Percentiles rank a stretch among this genome's conserved stretches.
These are phyloP conservation scores for Dioscorea zingiberensis DNA, from an alignment of 106 monocot genomes.

Conservation along the genomic window DNA sequence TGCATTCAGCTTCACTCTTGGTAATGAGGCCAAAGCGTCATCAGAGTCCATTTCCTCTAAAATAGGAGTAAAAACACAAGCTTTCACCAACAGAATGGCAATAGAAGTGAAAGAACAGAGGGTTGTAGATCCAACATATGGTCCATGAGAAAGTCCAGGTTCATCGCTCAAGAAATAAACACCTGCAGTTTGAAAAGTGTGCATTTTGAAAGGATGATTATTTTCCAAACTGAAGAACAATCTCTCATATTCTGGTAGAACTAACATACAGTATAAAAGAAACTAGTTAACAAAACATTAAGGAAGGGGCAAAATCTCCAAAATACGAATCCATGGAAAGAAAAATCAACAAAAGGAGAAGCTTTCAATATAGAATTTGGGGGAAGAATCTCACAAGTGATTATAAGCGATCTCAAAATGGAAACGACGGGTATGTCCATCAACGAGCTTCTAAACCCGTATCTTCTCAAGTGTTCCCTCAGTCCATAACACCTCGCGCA, in stretches of 20 bases:
- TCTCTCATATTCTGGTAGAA: not conserved
- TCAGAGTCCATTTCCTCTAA: conserved; percentile 26
- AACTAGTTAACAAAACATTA: not conserved
- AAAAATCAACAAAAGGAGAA: not conserved
- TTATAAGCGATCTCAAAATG: conserved; percentile 56
- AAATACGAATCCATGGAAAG: not conserved
- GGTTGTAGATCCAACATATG: conserved; percentile 62
- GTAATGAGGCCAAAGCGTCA: conserved; percentile 21
- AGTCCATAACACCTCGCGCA: conserved; percentile 51
- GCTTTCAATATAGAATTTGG: not conserved
- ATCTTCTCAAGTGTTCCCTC: conserved; percentile 41
- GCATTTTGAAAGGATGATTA: not conserved
- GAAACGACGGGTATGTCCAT: conserved; percentile 80
- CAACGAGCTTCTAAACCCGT: conserved; percentile 59
- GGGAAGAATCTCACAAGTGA: conserved; percentile 41
- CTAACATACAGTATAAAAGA: not conserved
- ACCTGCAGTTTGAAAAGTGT: conserved; percentile 41
- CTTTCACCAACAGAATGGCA: conserved; percentile 49
- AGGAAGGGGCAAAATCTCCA: not conserved
- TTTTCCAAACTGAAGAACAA: not conserved
- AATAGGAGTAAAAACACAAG: conserved; percentile 50
- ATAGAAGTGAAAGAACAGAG: conserved; percentile 55
- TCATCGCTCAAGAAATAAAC: conserved; percentile 60
- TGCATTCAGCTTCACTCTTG: conserved; percentile 34
- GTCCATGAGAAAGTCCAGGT: conserved; percentile 45